phyloP scores from a whole-genome alignment of 257 asterid species.

The Solanum chaucha region DNA sequence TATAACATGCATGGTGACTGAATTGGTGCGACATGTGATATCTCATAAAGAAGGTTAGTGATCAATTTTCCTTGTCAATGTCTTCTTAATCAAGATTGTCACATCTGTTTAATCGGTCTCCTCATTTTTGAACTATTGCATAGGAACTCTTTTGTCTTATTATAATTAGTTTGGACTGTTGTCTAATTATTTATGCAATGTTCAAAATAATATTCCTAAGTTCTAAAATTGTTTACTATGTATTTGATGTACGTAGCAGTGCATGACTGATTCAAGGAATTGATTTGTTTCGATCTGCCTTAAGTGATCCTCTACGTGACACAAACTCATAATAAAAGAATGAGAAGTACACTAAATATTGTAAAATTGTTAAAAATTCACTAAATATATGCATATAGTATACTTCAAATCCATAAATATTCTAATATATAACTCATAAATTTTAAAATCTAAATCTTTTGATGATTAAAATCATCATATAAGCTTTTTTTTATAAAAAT shows the following conservation, averaged over 20 bases:
- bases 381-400: no score
- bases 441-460: no score
- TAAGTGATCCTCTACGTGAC: not conserved
- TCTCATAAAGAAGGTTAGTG: rapidly evolving
- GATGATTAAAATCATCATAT: no score
- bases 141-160: not conserved
- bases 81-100: rapidly evolving
- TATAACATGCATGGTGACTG: rapidly evolving
- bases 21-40: not conserved
- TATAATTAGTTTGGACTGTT: no score
- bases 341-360: not conserved
- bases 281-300: not conserved
- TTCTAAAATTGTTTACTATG: not conserved
- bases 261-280: not conserved
- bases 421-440: not conserved
- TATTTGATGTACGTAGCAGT: not conserved
- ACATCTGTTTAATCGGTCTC: not conserved
- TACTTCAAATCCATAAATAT: not conserved
- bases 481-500: not conserved
- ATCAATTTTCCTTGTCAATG: not conserved
- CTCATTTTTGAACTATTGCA: no score
- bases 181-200: not conserved
- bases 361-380: not conserved
- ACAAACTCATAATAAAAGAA: not conserved
- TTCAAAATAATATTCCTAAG: not conserved